Conservation (phyloP, 192 early-diverging fungal genomes). For the Podila verticillata region DNA sequence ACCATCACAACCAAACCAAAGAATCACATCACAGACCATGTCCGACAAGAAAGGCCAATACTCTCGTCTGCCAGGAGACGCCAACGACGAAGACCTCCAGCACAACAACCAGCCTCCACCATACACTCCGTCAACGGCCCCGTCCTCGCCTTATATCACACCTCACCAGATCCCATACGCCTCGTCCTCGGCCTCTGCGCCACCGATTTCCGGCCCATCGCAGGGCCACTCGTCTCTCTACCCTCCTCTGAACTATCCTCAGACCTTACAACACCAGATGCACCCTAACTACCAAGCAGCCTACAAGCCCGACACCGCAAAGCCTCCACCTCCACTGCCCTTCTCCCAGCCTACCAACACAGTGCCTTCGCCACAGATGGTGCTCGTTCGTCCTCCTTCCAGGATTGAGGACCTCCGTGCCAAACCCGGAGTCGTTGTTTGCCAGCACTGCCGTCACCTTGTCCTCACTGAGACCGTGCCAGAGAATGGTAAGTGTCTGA, state of each 20-base stretch:
- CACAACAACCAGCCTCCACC: slow-evolving; percentile 29
- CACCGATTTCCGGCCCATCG: slow-evolving; percentile 6
- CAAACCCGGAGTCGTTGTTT: slow-evolving; percentile 39
- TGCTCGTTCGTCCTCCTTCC: slow-evolving; percentile 32
- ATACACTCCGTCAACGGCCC: slow-evolving; percentile 43
- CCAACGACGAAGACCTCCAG: slow-evolving; percentile 11
- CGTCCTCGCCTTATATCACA: slow-evolving; percentile 28
- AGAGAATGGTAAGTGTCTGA: slow-evolving; percentile 29
- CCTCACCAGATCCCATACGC: slow-evolving; percentile 6
- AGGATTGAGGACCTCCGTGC: slow-evolving; percentile 31
- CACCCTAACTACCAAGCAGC: neutral
- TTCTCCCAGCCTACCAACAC: neutral
- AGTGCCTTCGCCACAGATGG: slow-evolving; percentile 19
- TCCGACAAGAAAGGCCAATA: slow-evolving; percentile 1
- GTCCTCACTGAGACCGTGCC: slow-evolving; percentile 36
- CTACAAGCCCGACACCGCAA: neutral
- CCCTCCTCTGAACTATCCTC: neutral
- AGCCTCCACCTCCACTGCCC: slow-evolving; percentile 25
- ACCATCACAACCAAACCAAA: neutral
- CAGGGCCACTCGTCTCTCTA: neutral
- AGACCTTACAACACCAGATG: neutral
- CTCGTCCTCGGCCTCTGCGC: neutral
- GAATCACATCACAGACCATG: neutral
- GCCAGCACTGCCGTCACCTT: slow-evolving; percentile 38
- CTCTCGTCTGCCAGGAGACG: neutral